A percentile compares a stretch with the other conserved stretches of the same genome.
Conservation (phyloP, 352 stramenopile genomes). For the Achlya hypogyna region DNA sequence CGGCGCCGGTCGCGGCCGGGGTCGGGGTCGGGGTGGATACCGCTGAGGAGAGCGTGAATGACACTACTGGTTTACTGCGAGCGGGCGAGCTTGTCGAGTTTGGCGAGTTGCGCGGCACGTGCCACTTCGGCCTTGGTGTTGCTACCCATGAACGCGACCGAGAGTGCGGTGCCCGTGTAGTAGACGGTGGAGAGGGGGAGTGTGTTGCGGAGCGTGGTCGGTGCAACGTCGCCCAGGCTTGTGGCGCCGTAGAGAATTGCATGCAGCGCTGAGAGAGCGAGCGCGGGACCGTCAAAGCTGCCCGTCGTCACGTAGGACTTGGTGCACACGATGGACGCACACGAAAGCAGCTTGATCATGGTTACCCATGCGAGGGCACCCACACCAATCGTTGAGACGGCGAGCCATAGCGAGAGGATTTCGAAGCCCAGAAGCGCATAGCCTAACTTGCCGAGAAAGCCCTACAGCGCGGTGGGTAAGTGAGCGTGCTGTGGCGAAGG, state of each 20-base stretch:
- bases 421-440: slow-evolving; percentile 38
- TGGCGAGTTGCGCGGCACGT: slow-evolving; percentile 40
- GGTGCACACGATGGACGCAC: slow-evolving; percentile 31
- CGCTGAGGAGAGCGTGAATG: not conserved
- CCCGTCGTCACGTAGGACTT: slow-evolving; percentile 31
- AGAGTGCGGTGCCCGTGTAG: slow-evolving; percentile 25
- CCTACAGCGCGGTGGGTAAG: not conserved
- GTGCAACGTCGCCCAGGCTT: slow-evolving; percentile 2
- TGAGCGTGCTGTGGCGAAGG: not conserved
- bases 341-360: slow-evolving; percentile 32
- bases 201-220: not conserved
- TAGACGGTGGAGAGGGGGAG: slow-evolving; percentile 33
- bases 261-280: slow-evolving; percentile 34
- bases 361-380: slow-evolving; percentile 25
- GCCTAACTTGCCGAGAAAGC: slow-evolving; percentile 13
- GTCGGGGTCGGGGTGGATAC: not conserved
- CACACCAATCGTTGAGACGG: slow-evolving; percentile 21
- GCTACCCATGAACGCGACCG: slow-evolving; percentile 33
- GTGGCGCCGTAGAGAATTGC: slow-evolving; percentile 31
- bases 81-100: slow-evolving; percentile 39
- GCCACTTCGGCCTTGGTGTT: slow-evolving; percentile 45
- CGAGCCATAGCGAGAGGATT: slow-evolving; percentile 28
- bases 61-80: not conserved
- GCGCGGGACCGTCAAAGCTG: slow-evolving; percentile 16
- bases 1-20: not conserved